Evolutionary conservation across 1,139 yeast genomes (phyloP), one percentile per base, ranked within the genome.

Genomic region (Geotrichum cucujoidarum): DNA sequence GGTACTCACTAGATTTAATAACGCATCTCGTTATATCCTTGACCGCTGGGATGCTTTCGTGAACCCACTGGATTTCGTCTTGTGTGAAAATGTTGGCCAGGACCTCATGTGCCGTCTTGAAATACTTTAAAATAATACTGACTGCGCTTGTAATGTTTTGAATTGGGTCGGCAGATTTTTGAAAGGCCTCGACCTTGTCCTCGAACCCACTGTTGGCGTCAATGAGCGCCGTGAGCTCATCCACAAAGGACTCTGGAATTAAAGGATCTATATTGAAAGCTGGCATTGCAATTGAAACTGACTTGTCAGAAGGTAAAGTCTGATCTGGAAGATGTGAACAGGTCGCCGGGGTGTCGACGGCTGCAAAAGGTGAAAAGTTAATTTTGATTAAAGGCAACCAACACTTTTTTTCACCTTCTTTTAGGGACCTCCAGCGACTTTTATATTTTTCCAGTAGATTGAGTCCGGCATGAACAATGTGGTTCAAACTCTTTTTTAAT

Each of bases 41-140:
- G 8, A 80, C 67, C 31, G 70, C 72, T 11, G 63, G 63, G 46
- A 69, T 69, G 0, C 81, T 81, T 50, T 76, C 79, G 43, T 61
- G 68, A 34, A 75, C 66, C 81, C 81, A 77, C 4, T 66, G 67
- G n/a, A 74, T 59, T 45, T 56, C 60, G 37, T 56, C 59, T 39
- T 54, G 58, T 10, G 57, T 49, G 32, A 56, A 58, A 2, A 60
- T 50, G 16, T 57, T 59, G 10, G 47, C 36, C 10, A 61, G 54
- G 16, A 55, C 55, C 11, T 47, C 29, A 35, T 55, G 42, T 5
- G 58, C 59, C 14, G 55, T 54, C 22, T 40, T 35, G 43, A 60
- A 57, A 40, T 58, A 61, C 21, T 37, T 32, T 24, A 59, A 48
- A 13, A 59, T 53, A 21, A 51, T 47, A 43, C 57, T 54, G 22